These are phyloP conservation scores for Alternaria novae-zelandiae DNA, from an alignment of 2,329 filamentous ascomycete genomes.

Conservation along the genomic window DNA sequence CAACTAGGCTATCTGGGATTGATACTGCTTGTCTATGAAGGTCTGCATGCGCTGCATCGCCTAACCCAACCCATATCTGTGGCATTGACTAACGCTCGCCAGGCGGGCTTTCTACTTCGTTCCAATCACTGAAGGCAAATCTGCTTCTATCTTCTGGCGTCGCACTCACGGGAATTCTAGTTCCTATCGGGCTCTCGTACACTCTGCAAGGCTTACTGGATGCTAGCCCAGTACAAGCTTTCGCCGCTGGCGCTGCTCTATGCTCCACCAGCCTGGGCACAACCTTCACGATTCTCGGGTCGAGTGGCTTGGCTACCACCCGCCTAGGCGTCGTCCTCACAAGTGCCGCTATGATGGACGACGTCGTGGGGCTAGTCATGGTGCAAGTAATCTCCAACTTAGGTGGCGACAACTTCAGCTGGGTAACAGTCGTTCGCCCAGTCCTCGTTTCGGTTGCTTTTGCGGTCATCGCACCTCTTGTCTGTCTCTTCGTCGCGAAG, in stretches of 20 bases:
- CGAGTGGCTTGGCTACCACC: conserved; percentile 63
- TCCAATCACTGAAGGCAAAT: conserved; percentile 64
- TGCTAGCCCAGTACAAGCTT: conserved; percentile 66
- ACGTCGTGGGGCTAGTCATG: conserved; percentile 79
- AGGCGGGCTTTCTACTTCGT: conserved; percentile 66
- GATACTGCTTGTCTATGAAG: conserved; percentile 75
- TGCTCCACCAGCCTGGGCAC: conserved; percentile 79
- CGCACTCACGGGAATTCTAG: conserved; percentile 68
- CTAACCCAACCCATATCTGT: not conserved
- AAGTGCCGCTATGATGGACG: conserved; percentile 81
- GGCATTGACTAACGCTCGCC: conserved; percentile 9
- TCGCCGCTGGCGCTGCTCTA: conserved; percentile 74
- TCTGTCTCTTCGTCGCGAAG: conserved; percentile 54
- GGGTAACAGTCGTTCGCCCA: conserved; percentile 57
- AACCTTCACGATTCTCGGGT: conserved; percentile 68
- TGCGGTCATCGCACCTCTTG: conserved; percentile 55
- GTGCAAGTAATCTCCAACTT: conserved; percentile 76
- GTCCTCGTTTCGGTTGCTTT: conserved; percentile 62
- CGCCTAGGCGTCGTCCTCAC: conserved; percentile 68
- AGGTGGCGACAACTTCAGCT: conserved; percentile 52
- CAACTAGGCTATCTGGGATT: conserved; percentile 75
- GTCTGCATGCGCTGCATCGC: conserved; percentile 36
- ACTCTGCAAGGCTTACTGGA: conserved; percentile 58
- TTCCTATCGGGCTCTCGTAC: conserved; percentile 72
- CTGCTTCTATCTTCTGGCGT: conserved; percentile 65